Conservation (phyloP, 129 eudicot species). For the Pseudognaphalium luteoalbum region DNA sequence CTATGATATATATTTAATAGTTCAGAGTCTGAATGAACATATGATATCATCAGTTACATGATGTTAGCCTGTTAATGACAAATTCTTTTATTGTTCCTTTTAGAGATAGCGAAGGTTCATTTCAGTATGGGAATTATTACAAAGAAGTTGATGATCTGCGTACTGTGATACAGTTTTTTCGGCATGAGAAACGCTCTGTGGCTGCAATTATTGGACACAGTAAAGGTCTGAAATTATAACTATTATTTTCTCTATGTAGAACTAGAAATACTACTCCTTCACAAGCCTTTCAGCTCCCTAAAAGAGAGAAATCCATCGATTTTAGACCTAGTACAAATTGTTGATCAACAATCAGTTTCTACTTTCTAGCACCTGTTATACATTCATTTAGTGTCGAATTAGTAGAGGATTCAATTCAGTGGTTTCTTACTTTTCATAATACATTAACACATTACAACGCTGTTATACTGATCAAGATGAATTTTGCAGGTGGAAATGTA, state of each 20-base stretch:
- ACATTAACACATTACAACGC: background rate
- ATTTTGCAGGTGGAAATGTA: constrained; percentile 67
- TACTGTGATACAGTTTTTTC: constrained; percentile 57
- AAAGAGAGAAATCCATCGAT: too few species aligned
- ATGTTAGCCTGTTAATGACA: background rate
- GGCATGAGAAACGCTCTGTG: constrained; percentile 32
- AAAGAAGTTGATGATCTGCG: constrained; percentile 79
- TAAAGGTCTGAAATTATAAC: constrained; percentile 47
- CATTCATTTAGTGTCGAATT: background rate
- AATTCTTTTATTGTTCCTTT: constrained; percentile 18
- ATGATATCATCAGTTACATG: background rate
- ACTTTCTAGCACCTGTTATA: too few species aligned
- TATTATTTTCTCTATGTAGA: background rate
- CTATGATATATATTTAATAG: background rate
- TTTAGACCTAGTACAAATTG: too few species aligned
- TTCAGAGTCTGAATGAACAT: background rate
- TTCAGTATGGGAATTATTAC: constrained; percentile 78
- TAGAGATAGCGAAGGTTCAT: constrained; percentile 88
- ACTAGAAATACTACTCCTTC: too few species aligned
- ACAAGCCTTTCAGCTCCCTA: too few species aligned
- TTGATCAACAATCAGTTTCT: too few species aligned
- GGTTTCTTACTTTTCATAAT: background rate
- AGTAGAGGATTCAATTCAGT: background rate
- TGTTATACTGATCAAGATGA: constrained; percentile 15
- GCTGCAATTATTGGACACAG: constrained; percentile 76